Base-by-base conservation (phyloP, 2,329 filamentous ascomycete species). In the Parascedosporium putredinis region DNA sequence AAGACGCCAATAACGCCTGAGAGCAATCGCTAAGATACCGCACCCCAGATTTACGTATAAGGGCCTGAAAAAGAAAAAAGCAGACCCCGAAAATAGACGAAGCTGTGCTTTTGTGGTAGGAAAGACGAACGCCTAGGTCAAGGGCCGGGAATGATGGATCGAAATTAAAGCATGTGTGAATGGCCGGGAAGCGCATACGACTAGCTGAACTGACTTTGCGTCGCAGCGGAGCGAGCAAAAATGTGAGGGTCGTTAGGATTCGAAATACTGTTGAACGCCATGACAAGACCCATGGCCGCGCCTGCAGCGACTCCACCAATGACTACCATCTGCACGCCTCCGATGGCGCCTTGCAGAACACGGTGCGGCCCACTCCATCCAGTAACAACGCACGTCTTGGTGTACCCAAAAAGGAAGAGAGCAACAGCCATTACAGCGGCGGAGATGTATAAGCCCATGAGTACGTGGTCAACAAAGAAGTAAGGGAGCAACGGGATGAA, bases 401-500 rank as follows among this genome's bases (percentile, higher is more conserved):
- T 67, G 56, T 81, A 83, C n/a, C 82, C 82, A 59, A 86, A 86
- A 2, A 66, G 62, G 50, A 84, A 74, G 40, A 86, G 62, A 2
- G 79, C 75, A 6, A 80, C 58, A 10, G 78, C 71, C 58, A 83
- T 85, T 49, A 84, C 72, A 4, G 61, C 71, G 23, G 83, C 71
- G 22, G 78, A 83, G 52, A 78, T 75, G 31, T 74, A 70, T 47
- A 89, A 65, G 0, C 73, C 75, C n/a, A 68, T 58, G 22, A 62
- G 60, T 6, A 76, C 67, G 20, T 62, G 60, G 12, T 56, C 52
- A 60, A 76, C 68, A 55, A 83, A 69, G 55, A 87, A 81, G 65
- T 88, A 88, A 0, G 84, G 84, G 38, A 84, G 64, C 57, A 87
- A 72, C 12, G 84, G 83, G n/a, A 87, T 74, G 49, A 86, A 69